A percentile compares a stretch with the other conserved stretches of the same genome.
Evolutionary conservation across 78 protist species (phyloP).

Genomic region (Andalucia godoyi): DNA sequence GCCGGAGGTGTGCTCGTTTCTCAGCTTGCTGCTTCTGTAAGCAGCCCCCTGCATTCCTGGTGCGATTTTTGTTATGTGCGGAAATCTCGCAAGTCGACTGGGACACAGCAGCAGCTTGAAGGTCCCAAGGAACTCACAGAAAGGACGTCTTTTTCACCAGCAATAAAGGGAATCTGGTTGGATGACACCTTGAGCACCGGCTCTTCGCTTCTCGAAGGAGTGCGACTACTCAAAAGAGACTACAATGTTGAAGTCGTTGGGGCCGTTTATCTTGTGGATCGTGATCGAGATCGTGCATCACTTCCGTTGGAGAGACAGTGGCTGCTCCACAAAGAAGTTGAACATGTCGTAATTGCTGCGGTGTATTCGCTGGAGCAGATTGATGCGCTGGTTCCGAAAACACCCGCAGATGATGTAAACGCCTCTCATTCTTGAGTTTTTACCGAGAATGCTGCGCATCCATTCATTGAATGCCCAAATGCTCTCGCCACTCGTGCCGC

Average conservation of each 20-base stretch:
- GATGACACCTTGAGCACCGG: constrained; percentile 7
- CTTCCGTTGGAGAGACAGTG: too few relatives aligned
- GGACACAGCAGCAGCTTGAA: constrained; percentile 15
- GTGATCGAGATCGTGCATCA: not conserved
- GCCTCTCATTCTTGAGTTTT: too few relatives aligned
- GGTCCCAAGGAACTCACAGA: not conserved
- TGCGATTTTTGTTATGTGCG: constrained; percentile 2
- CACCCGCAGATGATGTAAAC: too few relatives aligned
- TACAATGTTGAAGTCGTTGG: constrained; percentile 10
- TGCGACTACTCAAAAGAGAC: not conserved
- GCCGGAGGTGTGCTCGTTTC: constrained; percentile 16
- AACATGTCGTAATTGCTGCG: too few relatives aligned
- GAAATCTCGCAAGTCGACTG: constrained; percentile 4
- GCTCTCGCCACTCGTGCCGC: too few relatives aligned
- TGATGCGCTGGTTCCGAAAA: too few relatives aligned
- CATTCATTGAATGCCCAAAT: too few relatives aligned
- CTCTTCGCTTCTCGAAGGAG: constrained; percentile 3
- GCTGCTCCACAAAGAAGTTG: too few relatives aligned
- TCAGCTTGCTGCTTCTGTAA: not conserved
- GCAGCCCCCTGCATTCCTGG: not conserved
- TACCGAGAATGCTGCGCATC: too few relatives aligned
- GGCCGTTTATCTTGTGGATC: constrained; percentile 2
- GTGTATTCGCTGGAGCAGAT: too few relatives aligned
- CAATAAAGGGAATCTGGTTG: not conserved
- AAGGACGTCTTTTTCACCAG: not conserved